Evolutionary conservation across 116 monocot genomes (phyloP).

Genomic region (Cymodocea nodosa): DNA sequence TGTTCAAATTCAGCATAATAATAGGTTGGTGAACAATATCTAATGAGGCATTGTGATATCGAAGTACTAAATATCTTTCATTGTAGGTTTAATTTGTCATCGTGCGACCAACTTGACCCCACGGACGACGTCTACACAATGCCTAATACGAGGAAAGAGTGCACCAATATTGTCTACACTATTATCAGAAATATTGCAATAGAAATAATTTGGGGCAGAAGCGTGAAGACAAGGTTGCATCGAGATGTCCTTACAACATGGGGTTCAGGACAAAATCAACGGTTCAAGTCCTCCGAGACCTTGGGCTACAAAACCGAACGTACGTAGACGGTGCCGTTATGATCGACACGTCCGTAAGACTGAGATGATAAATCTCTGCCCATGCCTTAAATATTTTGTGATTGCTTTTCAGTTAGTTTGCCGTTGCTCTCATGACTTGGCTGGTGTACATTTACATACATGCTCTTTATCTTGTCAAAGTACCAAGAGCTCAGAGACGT

Average conservation of each 20-base stretch:
- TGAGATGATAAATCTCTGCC: constrained; percentile 53
- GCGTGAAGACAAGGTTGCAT: constrained; percentile 64
- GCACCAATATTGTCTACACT: no score
- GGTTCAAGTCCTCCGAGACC: constrained; percentile 41
- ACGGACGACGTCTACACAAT: no score
- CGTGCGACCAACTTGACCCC: no score
- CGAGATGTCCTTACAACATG: constrained; percentile 32
- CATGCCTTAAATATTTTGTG: constrained; percentile 47
- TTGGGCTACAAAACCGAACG: constrained; percentile 51
- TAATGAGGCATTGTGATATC: no score
- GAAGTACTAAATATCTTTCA: no score
- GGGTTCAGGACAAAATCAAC: constrained; percentile 40
- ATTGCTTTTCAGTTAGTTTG: constrained; percentile 19
- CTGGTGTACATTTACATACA: constrained; percentile 40
- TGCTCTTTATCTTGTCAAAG: constrained; percentile 27
- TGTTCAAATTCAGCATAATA: no score
- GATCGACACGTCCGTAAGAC: constrained; percentile 33
- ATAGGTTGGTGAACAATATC: no score
- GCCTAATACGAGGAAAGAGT: no score
- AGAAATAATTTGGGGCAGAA: constrained; percentile 26
- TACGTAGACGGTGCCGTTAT: constrained; percentile 46
- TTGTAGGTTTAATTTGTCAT: no score
- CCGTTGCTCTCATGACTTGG: constrained; percentile 51
- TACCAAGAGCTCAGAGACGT: constrained; percentile 34
- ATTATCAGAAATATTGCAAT: no score